These are phyloP conservation scores for Protomyces gravidus DNA, from an alignment of 1,139 yeast species.

Conservation along the genomic window DNA sequence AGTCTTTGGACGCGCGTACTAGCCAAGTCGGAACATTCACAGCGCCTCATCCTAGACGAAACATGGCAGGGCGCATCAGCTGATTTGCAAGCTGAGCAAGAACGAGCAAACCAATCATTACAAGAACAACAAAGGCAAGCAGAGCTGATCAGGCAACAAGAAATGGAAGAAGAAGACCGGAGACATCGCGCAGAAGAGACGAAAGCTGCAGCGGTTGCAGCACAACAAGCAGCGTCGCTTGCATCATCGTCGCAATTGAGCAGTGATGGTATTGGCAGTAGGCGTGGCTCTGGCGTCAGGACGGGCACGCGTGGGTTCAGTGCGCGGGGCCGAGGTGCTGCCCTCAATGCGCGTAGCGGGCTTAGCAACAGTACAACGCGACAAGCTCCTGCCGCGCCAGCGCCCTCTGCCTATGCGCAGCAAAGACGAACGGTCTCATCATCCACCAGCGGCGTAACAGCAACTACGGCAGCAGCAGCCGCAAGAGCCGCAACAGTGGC, in stretches of 20 bases:
- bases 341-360: slow-evolving; percentile 4
- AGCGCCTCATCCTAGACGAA: slow-evolving; percentile 15
- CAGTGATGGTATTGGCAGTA: not conserved
- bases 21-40: slow-evolving; percentile 21
- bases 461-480: not conserved
- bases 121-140: slow-evolving; percentile 7
- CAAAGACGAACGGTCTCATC: slow-evolving; percentile 7
- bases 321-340: slow-evolving; percentile 1
- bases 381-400: slow-evolving; percentile 1
- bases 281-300: not conserved
- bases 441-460: not conserved
- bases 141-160: slow-evolving; percentile 3
- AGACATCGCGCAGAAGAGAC: slow-evolving; percentile 4
- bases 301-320: not conserved
- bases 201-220: slow-evolving; percentile 2
- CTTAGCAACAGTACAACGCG: slow-evolving; percentile 4
- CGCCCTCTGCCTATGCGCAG: slow-evolving; percentile 26
- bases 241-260: not conserved
- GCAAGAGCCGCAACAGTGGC: not conserved
- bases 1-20: slow-evolving; percentile 25
- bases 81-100: slow-evolving; percentile 22
- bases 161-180: slow-evolving; percentile 9
- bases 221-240: not conserved
- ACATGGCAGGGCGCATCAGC: slow-evolving; percentile 26
- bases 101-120: slow-evolving; percentile 2